Base-by-base conservation (phyloP, 1,284 basidiomycete genomes). In the Fomitopsis palustris region DNA sequence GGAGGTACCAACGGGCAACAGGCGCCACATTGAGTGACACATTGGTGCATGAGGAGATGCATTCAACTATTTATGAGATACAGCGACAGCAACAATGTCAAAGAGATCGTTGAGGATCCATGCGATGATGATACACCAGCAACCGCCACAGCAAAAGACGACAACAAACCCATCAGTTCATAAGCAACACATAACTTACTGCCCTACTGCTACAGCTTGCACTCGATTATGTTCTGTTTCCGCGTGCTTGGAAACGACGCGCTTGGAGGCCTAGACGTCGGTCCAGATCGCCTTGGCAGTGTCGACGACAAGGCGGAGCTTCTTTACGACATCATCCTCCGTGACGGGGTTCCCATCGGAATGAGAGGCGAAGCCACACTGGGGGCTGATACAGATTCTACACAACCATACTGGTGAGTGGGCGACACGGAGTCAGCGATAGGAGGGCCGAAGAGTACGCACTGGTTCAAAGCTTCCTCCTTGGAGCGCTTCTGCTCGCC, bases 331-430 rank as follows among this genome's bases (percentile, higher is more conserved):
- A 49, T 85, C 83, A 63, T 83, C 77, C 67, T 83, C 79, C 9
- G 80, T 81, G 52, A 88, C 72, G 12, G 77, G 77, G 67, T 88
- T 88, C 0, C 87, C 87, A 61, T 88, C 81, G 67, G 84, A 82
- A 38, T 86, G 84, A 1, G 82, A 85, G 21, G 87, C 85, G 67
- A 91, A 92, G 2, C 89, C 90, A 63, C 90, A 92, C 71, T 92
- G 90, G 1, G 88, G 83, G 58, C 85, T 86, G 67, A 92, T 83
- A 58, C 81, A 82, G 25, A 92, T 76, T 65, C 85, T 87, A 62
- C 29, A 45, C 29, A n/a, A 35, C 16, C 35, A 54, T 42, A 49
- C 54, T 56, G 9, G 43, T 29, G 41, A 21, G 56, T 56, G 54
- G 21, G 52, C 23, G 31, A n/a, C 3, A 23, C 12, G n/a, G 21